phyloP scores from a whole-genome alignment of 305 asterid genomes.

The Andrographis paniculata region DNA sequence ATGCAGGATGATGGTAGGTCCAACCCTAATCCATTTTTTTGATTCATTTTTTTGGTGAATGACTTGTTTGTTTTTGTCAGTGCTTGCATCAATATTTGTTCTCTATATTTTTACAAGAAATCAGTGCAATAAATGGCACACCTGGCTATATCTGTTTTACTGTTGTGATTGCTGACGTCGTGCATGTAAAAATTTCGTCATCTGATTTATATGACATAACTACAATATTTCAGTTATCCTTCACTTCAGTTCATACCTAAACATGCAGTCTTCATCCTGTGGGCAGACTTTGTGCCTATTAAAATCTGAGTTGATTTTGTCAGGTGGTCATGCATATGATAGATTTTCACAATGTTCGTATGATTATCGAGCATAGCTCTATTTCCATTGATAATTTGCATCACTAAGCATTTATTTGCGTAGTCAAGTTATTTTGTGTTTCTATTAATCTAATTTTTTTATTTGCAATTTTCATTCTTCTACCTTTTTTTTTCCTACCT shows the following conservation, averaged over 20 bases:
- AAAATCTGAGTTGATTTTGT: slow-evolving; percentile 14
- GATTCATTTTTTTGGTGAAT: too few relatives aligned
- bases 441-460: background rate
- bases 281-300: slow-evolving; percentile 13
- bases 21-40: slow-evolving; percentile 14
- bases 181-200: background rate
- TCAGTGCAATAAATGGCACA: slow-evolving; percentile 13
- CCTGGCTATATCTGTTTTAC: slow-evolving; percentile 7
- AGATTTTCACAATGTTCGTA: slow-evolving; percentile 12
- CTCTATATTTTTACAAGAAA: slow-evolving; percentile 13
- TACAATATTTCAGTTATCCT: slow-evolving; percentile 6
- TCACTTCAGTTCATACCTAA: slow-evolving; percentile 11
- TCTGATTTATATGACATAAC: background rate
- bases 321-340: slow-evolving; percentile 15
- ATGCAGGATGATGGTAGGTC: slow-evolving; percentile 97
- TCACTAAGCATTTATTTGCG: slow-evolving; percentile 4
- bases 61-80: too few relatives aligned
- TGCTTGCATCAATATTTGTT: slow-evolving; percentile 14
- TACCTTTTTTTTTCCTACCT: background rate
- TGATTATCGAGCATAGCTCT: slow-evolving; percentile 12
- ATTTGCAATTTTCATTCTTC: background rate
- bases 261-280: slow-evolving; percentile 6
- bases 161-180: background rate
- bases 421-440: background rate
- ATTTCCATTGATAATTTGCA: slow-evolving; percentile 8